These are phyloP conservation scores for Solanum okadae DNA, from an alignment of 257 asterid genomes.

Conservation along the genomic window DNA sequence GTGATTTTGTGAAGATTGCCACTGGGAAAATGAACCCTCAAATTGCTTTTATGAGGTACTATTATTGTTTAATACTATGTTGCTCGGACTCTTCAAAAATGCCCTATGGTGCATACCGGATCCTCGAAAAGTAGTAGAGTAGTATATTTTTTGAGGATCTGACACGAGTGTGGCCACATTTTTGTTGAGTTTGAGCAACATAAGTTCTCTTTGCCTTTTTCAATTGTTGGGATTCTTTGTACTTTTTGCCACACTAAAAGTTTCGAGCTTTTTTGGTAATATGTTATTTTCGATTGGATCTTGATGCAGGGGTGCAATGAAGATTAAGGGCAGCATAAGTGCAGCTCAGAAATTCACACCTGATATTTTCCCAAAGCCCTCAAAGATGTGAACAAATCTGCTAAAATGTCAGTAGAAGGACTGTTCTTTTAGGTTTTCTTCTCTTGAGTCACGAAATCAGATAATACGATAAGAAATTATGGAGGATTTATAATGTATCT, in stretches of 20 bases:
- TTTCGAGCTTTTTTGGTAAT: neutral
- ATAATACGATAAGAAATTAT: neutral
- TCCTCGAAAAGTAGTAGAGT: neutral
- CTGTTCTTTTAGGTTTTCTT: neutral
- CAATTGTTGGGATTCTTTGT: neutral
- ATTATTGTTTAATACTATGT: neutral
- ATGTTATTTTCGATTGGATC: neutral
- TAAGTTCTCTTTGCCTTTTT: neutral
- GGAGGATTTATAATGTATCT: neutral
- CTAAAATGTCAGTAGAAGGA: neutral
- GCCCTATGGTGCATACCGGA: neutral
- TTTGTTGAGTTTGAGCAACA: neutral
- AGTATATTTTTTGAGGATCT: neutral
- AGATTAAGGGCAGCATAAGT: slow-evolving; percentile 78
- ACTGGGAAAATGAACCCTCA: slow-evolving; percentile 49
- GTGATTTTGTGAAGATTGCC: slow-evolving; percentile 37
- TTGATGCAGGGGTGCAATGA: slow-evolving; percentile 68
- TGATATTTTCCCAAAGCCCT: slow-evolving; percentile 93
- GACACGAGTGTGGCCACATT: neutral
- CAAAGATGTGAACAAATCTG: slow-evolving; percentile 59
- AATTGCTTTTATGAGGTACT: slow-evolving; percentile 55
- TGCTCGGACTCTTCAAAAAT: neutral
- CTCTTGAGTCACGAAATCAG: neutral
- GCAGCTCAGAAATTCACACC: slow-evolving; percentile 95
- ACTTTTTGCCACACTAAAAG: neutral